These are phyloP conservation scores for Beverwykella pulmonaria DNA, from an alignment of 495 filamentous ascomycete genomes.

Conservation along the genomic window DNA sequence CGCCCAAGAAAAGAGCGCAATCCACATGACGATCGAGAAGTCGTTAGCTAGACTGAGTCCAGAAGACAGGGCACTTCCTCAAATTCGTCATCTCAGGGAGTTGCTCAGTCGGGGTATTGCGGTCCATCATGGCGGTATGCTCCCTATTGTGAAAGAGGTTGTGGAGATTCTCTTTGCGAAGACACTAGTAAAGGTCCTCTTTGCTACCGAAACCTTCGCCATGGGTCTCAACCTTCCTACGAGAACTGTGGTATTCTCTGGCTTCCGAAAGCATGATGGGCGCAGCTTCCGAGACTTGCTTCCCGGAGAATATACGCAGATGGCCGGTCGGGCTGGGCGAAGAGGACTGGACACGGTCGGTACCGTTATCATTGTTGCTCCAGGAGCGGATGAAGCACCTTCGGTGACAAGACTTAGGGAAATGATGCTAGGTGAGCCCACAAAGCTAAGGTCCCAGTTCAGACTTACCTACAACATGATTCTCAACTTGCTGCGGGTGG, in stretches of 20 bases:
- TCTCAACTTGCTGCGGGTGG: conserved; percentile 89
- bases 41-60: conserved; percentile 90
- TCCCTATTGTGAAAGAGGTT: conserved; percentile 97
- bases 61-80: conserved; percentile 84
- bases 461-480: conserved; percentile 99
- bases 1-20: conserved; percentile 88
- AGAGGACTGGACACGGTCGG: conserved; percentile 90
- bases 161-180: conserved; percentile 96
- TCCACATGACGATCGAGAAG: conserved; percentile 97
- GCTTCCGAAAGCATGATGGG: conserved; percentile 94
- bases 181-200: conserved; percentile 92
- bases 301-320: conserved; percentile 97
- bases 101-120: conserved; percentile 86
- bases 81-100: conserved; percentile 85
- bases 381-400: conserved; percentile 83
- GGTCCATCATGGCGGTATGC: conserved; percentile 91
- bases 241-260: conserved; percentile 95
- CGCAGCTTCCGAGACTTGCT: conserved; percentile 86
- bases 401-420: conserved; percentile 75
- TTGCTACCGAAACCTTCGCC: conserved; percentile 97
- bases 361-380: conserved; percentile 87
- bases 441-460: conserved; percentile 94
- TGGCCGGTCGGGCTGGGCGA: conserved; percentile 93
- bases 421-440: conserved; percentile 96
- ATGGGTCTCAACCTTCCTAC: conserved; percentile 98